Evolutionary conservation across 2,329 filamentous ascomycete genomes (phyloP).

Genomic region (Apiospora saccharicola): DNA sequence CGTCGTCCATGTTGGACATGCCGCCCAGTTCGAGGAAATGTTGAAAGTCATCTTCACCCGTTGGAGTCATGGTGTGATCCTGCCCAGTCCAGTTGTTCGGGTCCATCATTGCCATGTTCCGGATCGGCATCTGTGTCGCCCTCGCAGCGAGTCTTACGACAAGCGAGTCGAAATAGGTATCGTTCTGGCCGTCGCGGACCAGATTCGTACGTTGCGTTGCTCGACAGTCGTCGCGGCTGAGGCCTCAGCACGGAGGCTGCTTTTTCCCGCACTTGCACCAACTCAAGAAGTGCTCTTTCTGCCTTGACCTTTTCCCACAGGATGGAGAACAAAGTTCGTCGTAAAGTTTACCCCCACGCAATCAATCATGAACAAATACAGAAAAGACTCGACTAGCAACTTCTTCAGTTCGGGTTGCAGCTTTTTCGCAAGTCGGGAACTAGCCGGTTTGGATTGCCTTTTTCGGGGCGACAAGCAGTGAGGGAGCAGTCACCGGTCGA

Average conservation of each 20-base stretch:
- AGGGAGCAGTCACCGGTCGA: not conserved
- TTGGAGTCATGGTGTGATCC: slow-evolving; percentile 60
- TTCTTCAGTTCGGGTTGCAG: not conserved
- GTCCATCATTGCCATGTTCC: slow-evolving; percentile 56
- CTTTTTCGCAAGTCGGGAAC: not conserved
- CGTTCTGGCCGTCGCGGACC: slow-evolving; percentile 1
- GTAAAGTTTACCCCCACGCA: slow-evolving; percentile 11
- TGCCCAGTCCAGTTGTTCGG: slow-evolving; percentile 63
- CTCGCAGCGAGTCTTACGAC: not conserved
- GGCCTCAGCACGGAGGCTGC: not conserved
- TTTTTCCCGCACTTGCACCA: not conserved
- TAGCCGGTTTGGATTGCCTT: not conserved
- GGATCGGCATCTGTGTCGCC: not conserved
- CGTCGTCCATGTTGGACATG: slow-evolving; percentile 61
- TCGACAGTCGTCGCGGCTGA: slow-evolving; percentile 5
- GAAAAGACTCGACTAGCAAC: not conserved
- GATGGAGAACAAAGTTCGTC: not conserved
- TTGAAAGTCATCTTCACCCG: slow-evolving; percentile 67
- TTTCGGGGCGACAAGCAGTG: not conserved
- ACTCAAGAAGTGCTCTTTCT: not conserved
- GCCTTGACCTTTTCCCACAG: not conserved
- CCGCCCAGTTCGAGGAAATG: slow-evolving; percentile 69
- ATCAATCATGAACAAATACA: slow-evolving; percentile 4
- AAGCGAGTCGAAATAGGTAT: not conserved
- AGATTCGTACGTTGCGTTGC: not conserved